Conservation (phyloP, 1,139 yeast species). For the Blastobotrys persicus region DNA sequence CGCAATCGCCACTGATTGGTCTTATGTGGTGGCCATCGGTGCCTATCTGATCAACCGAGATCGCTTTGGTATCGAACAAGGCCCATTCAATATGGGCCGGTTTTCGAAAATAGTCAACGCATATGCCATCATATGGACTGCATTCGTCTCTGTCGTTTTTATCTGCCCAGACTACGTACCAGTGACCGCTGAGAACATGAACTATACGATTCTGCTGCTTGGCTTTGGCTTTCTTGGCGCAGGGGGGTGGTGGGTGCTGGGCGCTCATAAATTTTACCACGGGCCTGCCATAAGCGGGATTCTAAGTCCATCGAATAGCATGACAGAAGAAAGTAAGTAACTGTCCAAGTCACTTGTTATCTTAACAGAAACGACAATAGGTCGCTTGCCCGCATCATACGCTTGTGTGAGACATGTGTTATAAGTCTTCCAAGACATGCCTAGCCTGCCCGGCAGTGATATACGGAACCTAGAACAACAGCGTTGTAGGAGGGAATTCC, state of each 20-base stretch:
- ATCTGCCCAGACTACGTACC: constrained; percentile 65
- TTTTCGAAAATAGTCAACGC: constrained; percentile 53
- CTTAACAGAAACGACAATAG: no score
- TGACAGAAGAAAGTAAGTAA: neutral
- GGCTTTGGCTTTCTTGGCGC: constrained; percentile 48
- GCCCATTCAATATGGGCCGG: constrained; percentile 66
- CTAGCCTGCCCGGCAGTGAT: no score
- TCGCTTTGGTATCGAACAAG: constrained; percentile 48
- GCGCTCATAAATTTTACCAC: constrained; percentile 14
- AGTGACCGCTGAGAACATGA: constrained; percentile 60
- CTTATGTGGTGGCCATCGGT: constrained; percentile 61
- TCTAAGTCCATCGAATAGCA: neutral
- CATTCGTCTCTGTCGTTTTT: constrained; percentile 40
- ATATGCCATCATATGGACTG: constrained; percentile 44
- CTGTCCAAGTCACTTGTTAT: no score
- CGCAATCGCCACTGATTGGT: constrained; percentile 66
- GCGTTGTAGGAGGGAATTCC: no score
- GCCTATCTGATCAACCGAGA: constrained; percentile 51
- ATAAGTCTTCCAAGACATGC: no score
- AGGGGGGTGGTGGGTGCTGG: constrained; percentile 20
- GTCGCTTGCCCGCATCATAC: no score
- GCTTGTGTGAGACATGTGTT: no score
- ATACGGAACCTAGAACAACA: no score
- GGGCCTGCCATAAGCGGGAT: constrained; percentile 11
- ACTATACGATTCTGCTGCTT: constrained; percentile 61